Conservation (phyloP, 306 rosid species). For the Macrotyloma uniflorum region DNA sequence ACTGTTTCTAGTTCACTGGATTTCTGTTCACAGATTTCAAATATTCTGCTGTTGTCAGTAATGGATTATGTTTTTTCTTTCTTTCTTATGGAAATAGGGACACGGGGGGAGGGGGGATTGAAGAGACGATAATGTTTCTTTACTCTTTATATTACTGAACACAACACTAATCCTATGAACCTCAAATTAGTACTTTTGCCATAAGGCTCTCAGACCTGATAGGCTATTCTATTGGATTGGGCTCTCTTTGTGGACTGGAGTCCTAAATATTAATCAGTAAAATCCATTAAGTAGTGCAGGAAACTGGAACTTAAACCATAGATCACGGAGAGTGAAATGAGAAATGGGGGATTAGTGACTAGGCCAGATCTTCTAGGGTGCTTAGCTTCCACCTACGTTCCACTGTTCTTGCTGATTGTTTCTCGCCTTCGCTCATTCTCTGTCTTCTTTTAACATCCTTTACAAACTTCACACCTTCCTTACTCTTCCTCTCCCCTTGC, state of each 20-base stretch:
- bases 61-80: neutral
- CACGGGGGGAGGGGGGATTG: neutral
- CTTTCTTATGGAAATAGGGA: neutral
- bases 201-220: neutral
- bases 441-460: neutral
- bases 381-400: neutral
- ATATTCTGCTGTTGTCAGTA: neutral
- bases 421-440: neutral
- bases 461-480: neutral
- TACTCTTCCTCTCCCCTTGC: neutral
- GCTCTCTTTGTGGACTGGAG: neutral
- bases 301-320: neutral
- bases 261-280: neutral
- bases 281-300: neutral
- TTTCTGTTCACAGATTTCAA: conserved; percentile 6
- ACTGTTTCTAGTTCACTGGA: neutral
- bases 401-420: neutral
- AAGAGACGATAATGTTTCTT: neutral
- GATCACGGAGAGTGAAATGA: neutral
- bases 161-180: neutral
- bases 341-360: neutral
- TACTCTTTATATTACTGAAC: neutral
- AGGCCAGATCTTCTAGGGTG: neutral
- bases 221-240: neutral
- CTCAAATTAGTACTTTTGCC: neutral